Evolutionary conservation across 306 rosid species (phyloP), one percentile per base, ranked within the genome.

Genomic region (Urtica urens): DNA sequence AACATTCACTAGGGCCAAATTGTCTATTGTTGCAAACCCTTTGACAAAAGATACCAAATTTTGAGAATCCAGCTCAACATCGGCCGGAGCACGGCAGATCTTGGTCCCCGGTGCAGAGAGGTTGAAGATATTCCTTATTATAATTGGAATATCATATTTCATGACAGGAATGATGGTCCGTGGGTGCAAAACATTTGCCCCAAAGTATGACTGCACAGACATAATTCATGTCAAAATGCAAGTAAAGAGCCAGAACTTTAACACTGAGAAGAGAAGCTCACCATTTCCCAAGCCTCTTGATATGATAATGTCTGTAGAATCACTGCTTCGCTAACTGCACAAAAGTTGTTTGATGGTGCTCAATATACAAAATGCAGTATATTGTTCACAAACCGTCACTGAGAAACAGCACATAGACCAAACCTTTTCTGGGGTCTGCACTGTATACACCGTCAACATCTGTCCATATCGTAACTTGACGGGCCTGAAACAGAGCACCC

Each of bases 241-340:
- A 64, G 50, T 15, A 31, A 46, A 58, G 39, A 49, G 45, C 39
- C 60, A 51, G 18, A 18, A 50, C 47, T 13, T 50, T 49, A 19
- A 60, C 45, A 26, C 40, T 28, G 21, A 34, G 44, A 55, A 46
- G 34, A 46, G 39, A 49, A 47, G 60, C 72, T 84, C 59, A 84
- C 99, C 99, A 90, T 90, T 77, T 90, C 99, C 99, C 99, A 90
- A 23, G 99, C 99, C 72, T 90, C 99, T 65, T 90, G 95, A 69
- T 90, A 90, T 57, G 99, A 85, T 62, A 90, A 70, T 4, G 85
- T 79, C 79, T 69, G 73, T 66, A 90, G 68, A 79, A 90, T 73
- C 68, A 90, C 95, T 55, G 95, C 99, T 71, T 90, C 99, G 14
- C 86, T 77, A 70, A 90, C 99, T 90, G 94, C 74, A 79, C 39